Base-by-base conservation (phyloP, 2,329 filamentous ascomycete genomes). In the Paracoccidioides brasiliensis region DNA sequence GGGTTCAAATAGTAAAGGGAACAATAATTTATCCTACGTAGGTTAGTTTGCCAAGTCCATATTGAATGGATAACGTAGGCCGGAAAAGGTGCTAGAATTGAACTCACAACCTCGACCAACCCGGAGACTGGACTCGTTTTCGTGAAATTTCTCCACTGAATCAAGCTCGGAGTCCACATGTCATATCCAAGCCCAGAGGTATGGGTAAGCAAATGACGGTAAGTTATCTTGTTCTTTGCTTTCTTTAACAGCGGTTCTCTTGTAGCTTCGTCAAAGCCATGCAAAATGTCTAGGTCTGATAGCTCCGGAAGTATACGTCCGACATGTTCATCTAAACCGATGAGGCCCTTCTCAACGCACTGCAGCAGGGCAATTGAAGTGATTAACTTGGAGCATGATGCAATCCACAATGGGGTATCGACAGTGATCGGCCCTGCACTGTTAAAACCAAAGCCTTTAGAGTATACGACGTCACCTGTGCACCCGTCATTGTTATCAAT, bases 361-460 rank as follows among this genome's bases (percentile, higher is more conserved):
- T 80, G 76, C 44, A 82, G 60, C 0, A 71, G 72, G 4, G 77
- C 73, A 52, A 81, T 70, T 0, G 73, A 72, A 1, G 78, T 75
- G 55, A 79, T 59, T 6, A 81, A 65, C 55, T 74, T 73, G 12
- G 69, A 71, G 33, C 5, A 41, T 52, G 14, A 76, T 55, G 40
- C 60, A 60, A 52, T 6, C 45, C 45, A 55, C 7, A 55, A 35
- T 4, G 54, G 45, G 6, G 54, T 51, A 44, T 55, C 54, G 38
- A 51, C 8, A 7, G 46, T 44, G 9, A 55, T 5, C 1, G 45
- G 45, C 2, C 54, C 54, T 44, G 22, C 40, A 33, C 4, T 28
- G 33, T 10, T 44, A 28, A 30, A 30, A 7, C 54, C 54, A 32
- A 55, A 55, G 15, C 32, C 45, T 15, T 55, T 52, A 15, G 46